Evolutionary conservation across 345 rosid species (phyloP).

Genomic region (Rhizophora mangle): DNA sequence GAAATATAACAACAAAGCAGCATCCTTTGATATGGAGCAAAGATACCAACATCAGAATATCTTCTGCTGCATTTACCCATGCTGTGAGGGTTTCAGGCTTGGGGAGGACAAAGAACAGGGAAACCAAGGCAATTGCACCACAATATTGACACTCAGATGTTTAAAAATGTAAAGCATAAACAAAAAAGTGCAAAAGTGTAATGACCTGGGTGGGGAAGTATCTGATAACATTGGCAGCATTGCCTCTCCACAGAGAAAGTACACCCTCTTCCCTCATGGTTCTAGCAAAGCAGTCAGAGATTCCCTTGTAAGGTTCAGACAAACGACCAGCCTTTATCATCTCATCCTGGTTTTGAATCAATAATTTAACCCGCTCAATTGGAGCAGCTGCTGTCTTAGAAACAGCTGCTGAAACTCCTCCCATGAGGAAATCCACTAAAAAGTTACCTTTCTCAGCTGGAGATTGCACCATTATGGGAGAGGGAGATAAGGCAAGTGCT

Average conservation of each 20-base stretch:
- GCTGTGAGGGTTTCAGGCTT: not conserved
- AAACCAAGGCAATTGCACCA: not conserved
- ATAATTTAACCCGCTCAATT: constrained; percentile 30
- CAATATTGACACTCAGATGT: not conserved
- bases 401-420: constrained; percentile 31
- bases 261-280: constrained; percentile 31
- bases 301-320: constrained; percentile 29
- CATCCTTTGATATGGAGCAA: not conserved
- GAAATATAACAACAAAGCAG: not conserved
- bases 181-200: not conserved
- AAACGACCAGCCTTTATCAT: constrained; percentile 32
- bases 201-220: constrained; percentile 33
- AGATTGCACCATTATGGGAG: constrained; percentile 21
- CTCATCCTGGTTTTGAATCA: constrained; percentile 35
- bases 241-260: constrained; percentile 30
- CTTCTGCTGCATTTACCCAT: not conserved
- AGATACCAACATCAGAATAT: not conserved
- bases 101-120: not conserved
- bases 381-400: constrained; percentile 34
- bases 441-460: constrained; percentile 28
- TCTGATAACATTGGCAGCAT: constrained; percentile 33
- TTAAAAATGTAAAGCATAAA: not conserved
- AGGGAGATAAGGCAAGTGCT: not conserved
- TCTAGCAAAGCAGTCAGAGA: constrained; percentile 30
- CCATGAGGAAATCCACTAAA: constrained; percentile 29